Percentiles rank a stretch among this genome's conserved stretches.
Conservation (phyloP, 1,139 yeast species). For the Blastobotrys malaysiensis region DNA sequence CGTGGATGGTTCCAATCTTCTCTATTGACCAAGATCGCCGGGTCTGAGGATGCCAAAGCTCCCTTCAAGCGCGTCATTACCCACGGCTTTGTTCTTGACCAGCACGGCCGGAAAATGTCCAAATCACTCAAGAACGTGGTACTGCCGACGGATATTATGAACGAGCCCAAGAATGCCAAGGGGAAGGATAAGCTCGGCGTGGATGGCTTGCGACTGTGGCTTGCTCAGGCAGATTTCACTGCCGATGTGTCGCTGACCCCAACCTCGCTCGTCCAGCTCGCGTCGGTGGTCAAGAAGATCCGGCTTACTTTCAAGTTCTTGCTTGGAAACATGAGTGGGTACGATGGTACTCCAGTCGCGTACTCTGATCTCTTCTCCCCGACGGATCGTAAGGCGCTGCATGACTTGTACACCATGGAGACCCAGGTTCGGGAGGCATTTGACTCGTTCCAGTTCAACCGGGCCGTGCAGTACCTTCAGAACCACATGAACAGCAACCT, state of each 20-base stretch:
- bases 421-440: constrained; percentile 43
- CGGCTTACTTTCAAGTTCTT: constrained; percentile 76
- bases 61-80: constrained; percentile 79
- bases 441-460: constrained; percentile 57
- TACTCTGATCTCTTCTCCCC: constrained; percentile 41
- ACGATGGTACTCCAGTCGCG: constrained; percentile 25
- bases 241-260: constrained; percentile 74
- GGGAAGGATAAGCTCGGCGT: constrained; percentile 69
- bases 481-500: constrained; percentile 69
- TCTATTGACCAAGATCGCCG: constrained; percentile 67
- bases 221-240: constrained; percentile 82
- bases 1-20: constrained; percentile 99
- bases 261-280: constrained; percentile 66
- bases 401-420: constrained; percentile 49
- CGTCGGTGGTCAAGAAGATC: constrained; percentile 73
- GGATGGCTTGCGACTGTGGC: constrained; percentile 89
- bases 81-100: constrained; percentile 90
- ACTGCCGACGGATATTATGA: constrained; percentile 51
- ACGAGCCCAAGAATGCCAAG: constrained; percentile 42
- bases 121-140: constrained; percentile 85
- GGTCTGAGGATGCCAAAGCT: constrained; percentile 35
- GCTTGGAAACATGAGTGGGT: constrained; percentile 63
- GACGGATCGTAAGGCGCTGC: constrained; percentile 62
- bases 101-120: constrained; percentile 85
- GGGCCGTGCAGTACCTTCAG: constrained; percentile 56